Evolutionary conservation across 768 basidiomycete genomes (phyloP).

Genomic region (Vararia minispora): DNA sequence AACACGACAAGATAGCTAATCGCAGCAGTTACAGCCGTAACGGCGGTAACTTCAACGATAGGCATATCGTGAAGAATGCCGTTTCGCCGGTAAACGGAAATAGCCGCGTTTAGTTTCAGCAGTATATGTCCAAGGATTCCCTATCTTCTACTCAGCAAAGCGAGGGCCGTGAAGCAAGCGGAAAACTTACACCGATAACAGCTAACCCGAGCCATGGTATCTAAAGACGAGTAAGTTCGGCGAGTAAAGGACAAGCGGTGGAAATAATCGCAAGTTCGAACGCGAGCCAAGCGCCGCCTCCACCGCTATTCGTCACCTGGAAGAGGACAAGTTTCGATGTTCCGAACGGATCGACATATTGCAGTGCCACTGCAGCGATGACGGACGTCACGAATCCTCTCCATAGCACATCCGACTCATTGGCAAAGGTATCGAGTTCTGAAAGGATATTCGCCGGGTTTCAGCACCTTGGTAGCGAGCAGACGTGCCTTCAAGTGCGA

Average conservation of each 20-base stretch:
- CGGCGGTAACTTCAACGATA: constrained; percentile 50
- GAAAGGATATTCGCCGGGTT: not conserved
- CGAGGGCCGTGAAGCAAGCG: constrained; percentile 1
- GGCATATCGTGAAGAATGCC: constrained; percentile 50
- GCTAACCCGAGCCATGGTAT: constrained; percentile 61
- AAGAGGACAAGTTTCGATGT: constrained; percentile 78
- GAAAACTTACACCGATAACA: constrained; percentile 41
- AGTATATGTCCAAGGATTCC: constrained; percentile 55
- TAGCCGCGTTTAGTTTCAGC: constrained; percentile 54
- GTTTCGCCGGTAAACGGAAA: constrained; percentile 49
- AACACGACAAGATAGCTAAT: constrained; percentile 66
- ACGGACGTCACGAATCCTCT: constrained; percentile 85
- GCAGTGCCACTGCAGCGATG: constrained; percentile 74
- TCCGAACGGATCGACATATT: constrained; percentile 79
- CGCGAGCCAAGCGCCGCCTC: constrained; percentile 52
- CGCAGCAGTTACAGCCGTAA: constrained; percentile 57
- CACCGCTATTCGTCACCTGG: constrained; percentile 44
- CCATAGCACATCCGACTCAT: constrained; percentile 73
- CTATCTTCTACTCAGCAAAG: constrained; percentile 25
- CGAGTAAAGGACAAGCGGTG: not conserved
- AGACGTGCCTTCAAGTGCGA: constrained; percentile 59
- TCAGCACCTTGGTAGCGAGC: no score
- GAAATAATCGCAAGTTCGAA: constrained; percentile 50
- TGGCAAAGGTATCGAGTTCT: constrained; percentile 60
- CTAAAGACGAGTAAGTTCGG: constrained; percentile 22